A percentile compares a stretch with the other conserved stretches of the same genome.
phyloP scores from a whole-genome alignment of 225 moss, liverwort and hornwort genomes.

The Rhytidiadelphus loreus region DNA sequence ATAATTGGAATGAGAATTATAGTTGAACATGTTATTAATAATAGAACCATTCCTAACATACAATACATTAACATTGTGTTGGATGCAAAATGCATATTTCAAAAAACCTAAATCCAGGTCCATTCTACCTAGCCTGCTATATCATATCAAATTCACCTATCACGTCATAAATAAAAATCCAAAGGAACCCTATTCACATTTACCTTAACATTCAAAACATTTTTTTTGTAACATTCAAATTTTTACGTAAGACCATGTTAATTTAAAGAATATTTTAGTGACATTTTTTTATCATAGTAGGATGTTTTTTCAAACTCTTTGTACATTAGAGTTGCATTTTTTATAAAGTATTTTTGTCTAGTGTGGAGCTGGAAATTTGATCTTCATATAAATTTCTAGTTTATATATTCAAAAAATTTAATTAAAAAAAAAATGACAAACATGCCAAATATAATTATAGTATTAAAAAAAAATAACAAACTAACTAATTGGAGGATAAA shows the following conservation, averaged over 20 bases:
- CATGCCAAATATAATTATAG: no score
- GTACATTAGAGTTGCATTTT: no score
- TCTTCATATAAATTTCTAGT: fast-evolving
- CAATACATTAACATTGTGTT: background rate
- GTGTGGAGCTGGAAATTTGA: no score
- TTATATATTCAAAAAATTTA: background rate
- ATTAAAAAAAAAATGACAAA: no score
- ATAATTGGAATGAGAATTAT: no score
- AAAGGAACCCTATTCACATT: background rate
- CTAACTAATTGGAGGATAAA: no score
- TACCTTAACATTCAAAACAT: background rate
- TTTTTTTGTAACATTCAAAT: background rate
- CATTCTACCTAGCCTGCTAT: background rate
- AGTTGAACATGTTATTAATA: no score
- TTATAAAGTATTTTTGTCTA: no score
- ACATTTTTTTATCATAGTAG: background rate
- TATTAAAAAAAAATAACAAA: no score
- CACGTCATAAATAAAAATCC: background rate
- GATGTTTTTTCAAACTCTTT: no score
- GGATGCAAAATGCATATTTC: background rate
- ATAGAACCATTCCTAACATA: no score
- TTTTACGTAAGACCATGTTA: background rate
- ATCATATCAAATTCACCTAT: background rate
- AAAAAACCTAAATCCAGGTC: background rate
- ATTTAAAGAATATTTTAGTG: background rate